phyloP scores from a whole-genome alignment of 768 basidiomycete genomes.

The Sistotremastrum niveocremeum region DNA sequence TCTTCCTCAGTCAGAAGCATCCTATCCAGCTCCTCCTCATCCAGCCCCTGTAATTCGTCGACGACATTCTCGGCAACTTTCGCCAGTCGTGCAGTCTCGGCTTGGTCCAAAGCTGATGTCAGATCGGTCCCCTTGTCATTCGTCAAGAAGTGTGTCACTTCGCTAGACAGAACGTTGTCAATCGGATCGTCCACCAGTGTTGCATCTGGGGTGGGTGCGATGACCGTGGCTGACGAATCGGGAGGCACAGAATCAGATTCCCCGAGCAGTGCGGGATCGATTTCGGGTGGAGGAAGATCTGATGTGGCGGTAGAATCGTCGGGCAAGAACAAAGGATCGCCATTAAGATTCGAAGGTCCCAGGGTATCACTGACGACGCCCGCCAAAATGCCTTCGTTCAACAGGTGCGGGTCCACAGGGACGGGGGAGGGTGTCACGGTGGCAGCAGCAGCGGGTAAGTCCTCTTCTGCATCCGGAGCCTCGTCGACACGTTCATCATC shows the following conservation, averaged over 20 bases:
- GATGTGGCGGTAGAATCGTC: not conserved
- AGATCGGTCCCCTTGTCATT: constrained; percentile 49
- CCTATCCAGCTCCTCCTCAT: constrained; percentile 80
- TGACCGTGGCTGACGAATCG: constrained; percentile 1
- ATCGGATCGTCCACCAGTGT: constrained; percentile 45
- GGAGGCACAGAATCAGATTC: not conserved
- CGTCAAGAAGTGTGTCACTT: constrained; percentile 54
- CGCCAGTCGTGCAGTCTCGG: constrained; percentile 45
- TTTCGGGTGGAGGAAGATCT: not conserved
- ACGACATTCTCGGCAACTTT: constrained; percentile 30
- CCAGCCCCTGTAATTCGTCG: constrained; percentile 63
- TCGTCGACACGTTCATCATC: constrained; percentile 23
- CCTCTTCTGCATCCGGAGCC: constrained; percentile 11
- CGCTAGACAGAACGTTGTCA: constrained; percentile 49
- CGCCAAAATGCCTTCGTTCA: constrained; percentile 55
- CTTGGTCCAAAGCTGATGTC: constrained; percentile 50
- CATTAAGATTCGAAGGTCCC: constrained; percentile 24
- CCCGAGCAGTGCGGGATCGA: constrained; percentile 2
- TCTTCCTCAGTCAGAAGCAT: constrained; percentile 72
- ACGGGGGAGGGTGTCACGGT: constrained; percentile 12
- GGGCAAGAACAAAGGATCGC: constrained; percentile 32
- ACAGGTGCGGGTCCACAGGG: constrained; percentile 41
- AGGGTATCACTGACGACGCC: constrained; percentile 17
- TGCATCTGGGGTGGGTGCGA: constrained; percentile 8
- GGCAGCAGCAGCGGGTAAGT: not conserved